Evolutionary conservation across 208 protist species (phyloP).

Genomic region (Leishmania turanica): DNA sequence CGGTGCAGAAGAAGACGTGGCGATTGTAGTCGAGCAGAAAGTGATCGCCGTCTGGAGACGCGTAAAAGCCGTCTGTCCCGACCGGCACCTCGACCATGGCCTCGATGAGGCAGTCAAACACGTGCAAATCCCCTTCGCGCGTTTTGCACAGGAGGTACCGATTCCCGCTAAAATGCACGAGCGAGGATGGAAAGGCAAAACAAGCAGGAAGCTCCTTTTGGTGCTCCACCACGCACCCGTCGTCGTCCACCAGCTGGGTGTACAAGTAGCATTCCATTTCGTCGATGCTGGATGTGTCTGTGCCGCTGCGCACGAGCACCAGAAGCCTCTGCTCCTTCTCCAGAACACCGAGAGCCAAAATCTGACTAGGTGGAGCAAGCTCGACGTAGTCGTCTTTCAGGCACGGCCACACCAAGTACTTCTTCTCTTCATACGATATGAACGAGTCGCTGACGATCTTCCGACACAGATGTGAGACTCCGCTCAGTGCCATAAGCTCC

Average conservation of each 20-base stretch:
- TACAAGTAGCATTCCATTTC: conserved; percentile 58
- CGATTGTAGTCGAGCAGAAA: conserved; percentile 50
- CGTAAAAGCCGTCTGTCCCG: conserved; percentile 60
- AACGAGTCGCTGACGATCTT: conserved; percentile 31
- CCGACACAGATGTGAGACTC: conserved; percentile 42
- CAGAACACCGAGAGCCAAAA: conserved; percentile 50
- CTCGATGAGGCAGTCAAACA: conserved; percentile 59
- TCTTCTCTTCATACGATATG: conserved; percentile 39
- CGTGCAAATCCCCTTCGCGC: conserved; percentile 42
- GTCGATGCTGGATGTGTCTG: conserved; percentile 27
- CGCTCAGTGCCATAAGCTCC: conserved; percentile 49
- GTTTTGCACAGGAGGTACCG: conserved; percentile 61
- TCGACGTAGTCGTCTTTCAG: conserved; percentile 47
- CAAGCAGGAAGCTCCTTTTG: conserved; percentile 47
- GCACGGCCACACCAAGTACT: conserved; percentile 42
- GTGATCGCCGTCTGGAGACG: conserved; percentile 43
- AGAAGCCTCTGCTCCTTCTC: conserved; percentile 43
- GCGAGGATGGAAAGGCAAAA: conserved; percentile 45
- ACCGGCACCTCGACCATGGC: conserved; percentile 50
- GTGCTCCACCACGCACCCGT: conserved; percentile 27
- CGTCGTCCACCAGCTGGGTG: conserved; percentile 32
- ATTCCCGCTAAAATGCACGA: conserved; percentile 48
- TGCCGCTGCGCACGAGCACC: conserved; percentile 38
- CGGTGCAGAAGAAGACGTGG: conserved; percentile 43
- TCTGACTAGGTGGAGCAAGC: conserved; percentile 50